Conservation (phyloP, 2,329 filamentous ascomycete genomes). For the Cercospora zeina region DNA sequence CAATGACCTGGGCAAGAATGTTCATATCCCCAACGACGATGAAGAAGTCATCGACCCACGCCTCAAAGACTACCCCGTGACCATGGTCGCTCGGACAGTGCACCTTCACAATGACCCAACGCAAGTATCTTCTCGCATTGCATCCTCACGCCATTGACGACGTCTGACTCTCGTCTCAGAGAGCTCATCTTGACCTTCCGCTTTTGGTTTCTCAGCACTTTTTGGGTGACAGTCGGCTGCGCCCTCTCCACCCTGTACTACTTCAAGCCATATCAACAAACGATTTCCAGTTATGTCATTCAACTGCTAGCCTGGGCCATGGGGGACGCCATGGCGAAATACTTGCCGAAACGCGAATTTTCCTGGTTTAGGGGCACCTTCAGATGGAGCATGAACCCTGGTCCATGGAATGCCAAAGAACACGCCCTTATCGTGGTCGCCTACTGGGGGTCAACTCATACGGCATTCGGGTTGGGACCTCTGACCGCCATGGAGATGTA, state of each 20-base stretch:
- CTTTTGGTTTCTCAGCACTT: constrained; percentile 26
- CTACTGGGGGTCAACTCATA: constrained; percentile 35
- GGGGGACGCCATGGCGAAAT: constrained; percentile 23
- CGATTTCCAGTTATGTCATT: constrained; percentile 17
- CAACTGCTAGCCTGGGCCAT: constrained; percentile 25
- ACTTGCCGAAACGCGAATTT: constrained; percentile 31
- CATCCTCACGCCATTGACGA: neutral
- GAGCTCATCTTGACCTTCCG: constrained; percentile 27
- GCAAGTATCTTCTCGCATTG: neutral
- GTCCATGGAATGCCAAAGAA: constrained; percentile 42
- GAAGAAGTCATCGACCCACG: constrained; percentile 23
- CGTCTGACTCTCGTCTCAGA: constrained; percentile 3
- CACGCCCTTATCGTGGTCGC: constrained; percentile 41
- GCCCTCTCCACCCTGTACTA: constrained; percentile 25
- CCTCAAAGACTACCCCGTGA: constrained; percentile 20
- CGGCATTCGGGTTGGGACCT: constrained; percentile 23
- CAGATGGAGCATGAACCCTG: constrained; percentile 40
- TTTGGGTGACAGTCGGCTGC: constrained; percentile 25
- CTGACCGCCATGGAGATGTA: constrained; percentile 25
- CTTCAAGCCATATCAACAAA: constrained; percentile 25
- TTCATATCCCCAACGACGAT: constrained; percentile 17
- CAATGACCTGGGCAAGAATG: neutral
- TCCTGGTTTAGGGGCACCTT: constrained; percentile 32
- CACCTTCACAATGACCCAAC: constrained; percentile 23
- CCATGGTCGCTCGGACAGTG: constrained; percentile 20